Conservation (phyloP, 176 grass and related monocot species). For the Triticum timopheevii region DNA sequence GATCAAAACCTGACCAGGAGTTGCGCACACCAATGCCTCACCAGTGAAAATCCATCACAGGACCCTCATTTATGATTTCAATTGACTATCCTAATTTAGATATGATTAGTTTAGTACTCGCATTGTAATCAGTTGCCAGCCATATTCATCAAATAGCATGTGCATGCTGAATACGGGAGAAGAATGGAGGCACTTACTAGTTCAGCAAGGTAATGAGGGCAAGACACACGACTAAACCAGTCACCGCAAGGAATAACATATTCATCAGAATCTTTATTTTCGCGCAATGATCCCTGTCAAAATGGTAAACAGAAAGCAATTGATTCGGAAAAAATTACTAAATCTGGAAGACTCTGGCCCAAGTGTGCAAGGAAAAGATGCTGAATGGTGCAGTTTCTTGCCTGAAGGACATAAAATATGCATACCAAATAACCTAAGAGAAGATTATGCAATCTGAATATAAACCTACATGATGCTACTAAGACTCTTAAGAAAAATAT, state of each 20-base stretch:
- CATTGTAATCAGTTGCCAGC: background rate
- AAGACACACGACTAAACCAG: slow-evolving; percentile 89
- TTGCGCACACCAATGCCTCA: background rate
- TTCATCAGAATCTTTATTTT: slow-evolving; percentile 69
- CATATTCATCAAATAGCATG: background rate
- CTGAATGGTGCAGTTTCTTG: background rate
- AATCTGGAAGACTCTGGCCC: background rate
- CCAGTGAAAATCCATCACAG: background rate
- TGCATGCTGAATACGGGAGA: slow-evolving; percentile 20
- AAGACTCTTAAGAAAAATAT: background rate
- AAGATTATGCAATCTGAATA: background rate
- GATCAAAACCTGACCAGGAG: background rate
- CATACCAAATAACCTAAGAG: background rate
- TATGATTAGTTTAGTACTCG: background rate
- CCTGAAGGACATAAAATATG: slow-evolving; percentile 5
- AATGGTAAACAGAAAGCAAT: slow-evolving; percentile 27
- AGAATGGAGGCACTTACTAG: slow-evolving; percentile 55
- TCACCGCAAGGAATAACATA: slow-evolving; percentile 86
- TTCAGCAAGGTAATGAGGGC: slow-evolving; percentile 93
- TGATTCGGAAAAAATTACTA: slow-evolving; percentile 17
- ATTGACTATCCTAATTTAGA: background rate
- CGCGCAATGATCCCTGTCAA: slow-evolving; percentile 80
- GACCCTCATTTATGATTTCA: background rate
- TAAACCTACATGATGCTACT: background rate
- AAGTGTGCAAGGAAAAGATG: background rate